These are phyloP conservation scores for Lactuca saligna DNA, from an alignment of 129 eudicot species.

Conservation along the genomic window DNA sequence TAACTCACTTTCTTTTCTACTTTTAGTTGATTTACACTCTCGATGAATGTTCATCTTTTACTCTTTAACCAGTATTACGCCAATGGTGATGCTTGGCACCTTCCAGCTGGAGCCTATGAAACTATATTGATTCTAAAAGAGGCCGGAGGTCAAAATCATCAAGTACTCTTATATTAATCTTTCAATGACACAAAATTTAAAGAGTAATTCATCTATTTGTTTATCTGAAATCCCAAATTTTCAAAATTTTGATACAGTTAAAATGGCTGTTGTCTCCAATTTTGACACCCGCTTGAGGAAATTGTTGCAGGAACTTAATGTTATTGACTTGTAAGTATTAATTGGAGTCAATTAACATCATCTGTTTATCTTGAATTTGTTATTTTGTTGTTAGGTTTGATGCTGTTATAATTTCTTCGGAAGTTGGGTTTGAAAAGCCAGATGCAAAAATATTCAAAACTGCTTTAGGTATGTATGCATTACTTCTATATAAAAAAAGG, in stretches of 20 bases:
- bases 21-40: conserved; percentile 2
- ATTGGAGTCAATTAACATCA: background rate
- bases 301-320: conserved; percentile 74
- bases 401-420: conserved; percentile 87
- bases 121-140: conserved; percentile 56
- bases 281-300: conserved; percentile 96
- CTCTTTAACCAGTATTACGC: conserved; percentile 67
- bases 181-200: conserved; percentile 8
- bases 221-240: conserved; percentile 8
- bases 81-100: conserved; percentile 94
- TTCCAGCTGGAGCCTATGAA: conserved; percentile 84
- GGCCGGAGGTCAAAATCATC: conserved; percentile 73
- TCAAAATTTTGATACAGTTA: conserved; percentile 53
- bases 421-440: conserved; percentile 94
- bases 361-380: background rate
- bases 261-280: conserved; percentile 97
- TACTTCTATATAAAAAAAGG: too few species aligned
- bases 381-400: conserved; percentile 59
- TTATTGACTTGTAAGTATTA: conserved; percentile 68
- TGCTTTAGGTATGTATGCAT: conserved; percentile 86
- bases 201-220: conserved; percentile 4
- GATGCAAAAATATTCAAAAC: conserved; percentile 73
- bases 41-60: conserved; percentile 5
- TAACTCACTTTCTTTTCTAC: background rate
- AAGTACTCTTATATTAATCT: conserved; percentile 38